Conservation (phyloP, 2,329 filamentous ascomycete species). For the Fusarium sp. region DNA sequence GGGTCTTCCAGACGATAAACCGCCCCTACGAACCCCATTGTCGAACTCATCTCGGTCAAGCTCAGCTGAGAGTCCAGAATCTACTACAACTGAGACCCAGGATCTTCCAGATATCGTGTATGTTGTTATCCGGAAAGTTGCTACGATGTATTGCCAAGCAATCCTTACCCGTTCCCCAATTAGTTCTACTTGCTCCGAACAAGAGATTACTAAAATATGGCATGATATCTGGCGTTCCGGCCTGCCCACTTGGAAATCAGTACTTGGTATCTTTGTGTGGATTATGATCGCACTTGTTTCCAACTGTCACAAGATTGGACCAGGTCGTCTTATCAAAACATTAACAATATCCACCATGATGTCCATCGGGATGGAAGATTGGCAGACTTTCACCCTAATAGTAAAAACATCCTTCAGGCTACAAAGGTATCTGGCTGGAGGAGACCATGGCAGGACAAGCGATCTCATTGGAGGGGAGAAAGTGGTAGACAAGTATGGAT, state of each 20-base stretch:
- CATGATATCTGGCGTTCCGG: slow-evolving; percentile 61
- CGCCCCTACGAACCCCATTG: slow-evolving; percentile 24
- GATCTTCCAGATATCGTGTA: slow-evolving; percentile 60
- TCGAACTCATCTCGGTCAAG: slow-evolving; percentile 11
- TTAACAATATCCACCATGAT: slow-evolving; percentile 59
- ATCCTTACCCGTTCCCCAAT: slow-evolving; percentile 60
- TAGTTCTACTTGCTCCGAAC: slow-evolving; percentile 54
- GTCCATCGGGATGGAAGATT: slow-evolving; percentile 63
- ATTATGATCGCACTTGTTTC: slow-evolving; percentile 59
- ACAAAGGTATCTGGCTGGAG: slow-evolving; percentile 58
- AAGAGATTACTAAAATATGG: slow-evolving; percentile 62
- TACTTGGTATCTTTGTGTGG: slow-evolving; percentile 65
- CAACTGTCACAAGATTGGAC: slow-evolving; percentile 55
- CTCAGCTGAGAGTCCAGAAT: slow-evolving; percentile 33
- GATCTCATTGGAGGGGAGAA: slow-evolving; percentile 45
- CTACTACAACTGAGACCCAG: slow-evolving; percentile 27
- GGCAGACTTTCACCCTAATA: slow-evolving; percentile 59
- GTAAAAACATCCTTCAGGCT: slow-evolving; percentile 56
- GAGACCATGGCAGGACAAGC: slow-evolving; percentile 30
- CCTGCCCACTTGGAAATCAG: slow-evolving; percentile 60
- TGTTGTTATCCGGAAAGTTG: slow-evolving; percentile 60
- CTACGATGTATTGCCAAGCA: slow-evolving; percentile 63
- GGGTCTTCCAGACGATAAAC: slow-evolving; percentile 50
- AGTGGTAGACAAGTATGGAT: slow-evolving; percentile 48
- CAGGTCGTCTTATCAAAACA: slow-evolving; percentile 62